Percentiles rank a stretch among this genome's conserved stretches.
These are phyloP conservation scores for Boletus reticulatus DNA, from an alignment of 768 basidiomycete genomes.

Conservation along the genomic window DNA sequence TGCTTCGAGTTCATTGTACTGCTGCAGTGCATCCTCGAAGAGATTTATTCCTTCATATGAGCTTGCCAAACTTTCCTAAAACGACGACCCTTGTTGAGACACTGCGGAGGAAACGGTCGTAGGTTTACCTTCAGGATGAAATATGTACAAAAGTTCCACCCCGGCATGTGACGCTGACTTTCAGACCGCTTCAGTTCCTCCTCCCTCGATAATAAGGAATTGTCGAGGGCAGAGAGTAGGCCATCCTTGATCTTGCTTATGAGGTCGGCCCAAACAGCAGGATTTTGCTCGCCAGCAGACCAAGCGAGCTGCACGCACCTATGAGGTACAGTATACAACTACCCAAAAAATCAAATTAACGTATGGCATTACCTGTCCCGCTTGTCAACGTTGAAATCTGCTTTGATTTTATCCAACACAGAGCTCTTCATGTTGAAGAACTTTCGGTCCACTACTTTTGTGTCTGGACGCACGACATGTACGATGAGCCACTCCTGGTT, in stretches of 20 bases:
- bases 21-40: slow-evolving; percentile 82
- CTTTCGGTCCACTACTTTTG: slow-evolving; percentile 54
- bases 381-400: slow-evolving; percentile 90
- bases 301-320: slow-evolving; percentile 85
- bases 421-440: slow-evolving; percentile 84
- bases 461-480: slow-evolving; percentile 76
- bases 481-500: slow-evolving; percentile 94
- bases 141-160: slow-evolving; percentile 99
- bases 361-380: slow-evolving; percentile 59
- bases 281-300: slow-evolving; percentile 68
- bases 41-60: slow-evolving; percentile 91
- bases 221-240: slow-evolving; percentile 80
- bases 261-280: slow-evolving; percentile 84
- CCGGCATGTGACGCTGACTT: slow-evolving; percentile 85
- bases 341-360: slow-evolving; percentile 4
- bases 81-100: not conserved
- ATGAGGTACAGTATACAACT: slow-evolving; percentile 15
- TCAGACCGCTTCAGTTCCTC: slow-evolving; percentile 92
- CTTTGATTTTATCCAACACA: slow-evolving; percentile 85
- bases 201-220: slow-evolving; percentile 71
- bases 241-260: slow-evolving; percentile 89
- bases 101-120: not conserved
- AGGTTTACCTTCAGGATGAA: slow-evolving; percentile 87
- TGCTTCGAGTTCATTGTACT: slow-evolving; percentile 90
- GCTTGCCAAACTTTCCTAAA: slow-evolving; percentile 87